Conservation (phyloP, 805 yeast species). For the Candida ficus region DNA sequence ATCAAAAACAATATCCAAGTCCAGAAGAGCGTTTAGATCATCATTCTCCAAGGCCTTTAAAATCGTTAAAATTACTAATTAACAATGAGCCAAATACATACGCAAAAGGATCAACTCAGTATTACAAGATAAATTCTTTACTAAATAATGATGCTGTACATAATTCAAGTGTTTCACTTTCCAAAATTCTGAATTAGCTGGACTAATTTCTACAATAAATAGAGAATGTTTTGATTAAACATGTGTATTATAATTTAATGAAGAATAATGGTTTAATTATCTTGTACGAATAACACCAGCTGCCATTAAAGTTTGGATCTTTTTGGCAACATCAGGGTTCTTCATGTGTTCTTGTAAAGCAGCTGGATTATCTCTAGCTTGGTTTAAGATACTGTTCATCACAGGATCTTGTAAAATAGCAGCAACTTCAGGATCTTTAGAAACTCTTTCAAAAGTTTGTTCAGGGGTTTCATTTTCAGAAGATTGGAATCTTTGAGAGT, state of each 20-base stretch:
- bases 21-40: slow-evolving; percentile 5
- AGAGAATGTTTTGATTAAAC: background rate
- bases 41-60: slow-evolving; percentile 2
- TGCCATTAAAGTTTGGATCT: slow-evolving; percentile 84
- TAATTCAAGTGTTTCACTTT: background rate
- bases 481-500: slow-evolving; percentile 73
- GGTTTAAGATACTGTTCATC: slow-evolving; percentile 91
- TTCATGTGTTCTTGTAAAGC: slow-evolving; percentile 97
- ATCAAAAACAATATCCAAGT: background rate
- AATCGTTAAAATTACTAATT: background rate
- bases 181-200: background rate
- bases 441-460: slow-evolving; percentile 85
- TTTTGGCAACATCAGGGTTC: slow-evolving; percentile 87
- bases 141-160: background rate
- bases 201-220: background rate
- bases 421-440: slow-evolving; percentile 92
- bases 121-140: slow-evolving; percentile 1
- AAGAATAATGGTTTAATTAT: slow-evolving; percentile 19
- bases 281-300: slow-evolving; percentile 96
- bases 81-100: background rate
- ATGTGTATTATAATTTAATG: background rate
- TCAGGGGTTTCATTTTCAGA: slow-evolving; percentile 83
- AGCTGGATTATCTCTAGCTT: slow-evolving; percentile 93
- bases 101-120: slow-evolving; percentile 2
- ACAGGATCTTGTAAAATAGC: slow-evolving; percentile 89